phyloP scores from a whole-genome alignment of 805 yeast genomes.

The Citeromyces matritensis region DNA sequence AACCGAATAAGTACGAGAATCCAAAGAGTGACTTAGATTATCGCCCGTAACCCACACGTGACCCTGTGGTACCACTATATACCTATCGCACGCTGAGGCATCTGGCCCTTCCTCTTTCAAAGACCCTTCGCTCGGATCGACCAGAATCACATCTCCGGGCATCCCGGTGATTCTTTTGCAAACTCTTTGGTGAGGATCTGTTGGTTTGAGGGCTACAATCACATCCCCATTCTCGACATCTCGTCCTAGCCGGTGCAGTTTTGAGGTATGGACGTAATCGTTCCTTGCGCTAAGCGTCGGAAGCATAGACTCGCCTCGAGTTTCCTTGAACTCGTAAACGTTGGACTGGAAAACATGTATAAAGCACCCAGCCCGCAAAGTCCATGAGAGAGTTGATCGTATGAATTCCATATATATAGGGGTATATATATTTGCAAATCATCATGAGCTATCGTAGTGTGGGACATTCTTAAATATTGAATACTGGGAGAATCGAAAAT shows the following conservation, averaged over 20 bases:
- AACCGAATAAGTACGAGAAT: conserved; percentile 81
- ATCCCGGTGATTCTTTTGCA: conserved; percentile 91
- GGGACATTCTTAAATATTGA: background rate
- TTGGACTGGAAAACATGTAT: conserved; percentile 54
- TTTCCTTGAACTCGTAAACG: conserved; percentile 62
- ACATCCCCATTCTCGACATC: conserved; percentile 71
- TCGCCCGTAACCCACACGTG: conserved; percentile 98
- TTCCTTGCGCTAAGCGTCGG: conserved; percentile 67
- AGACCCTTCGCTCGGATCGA: conserved; percentile 63
- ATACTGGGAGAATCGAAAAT: background rate
- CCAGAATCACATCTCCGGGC: conserved; percentile 80
- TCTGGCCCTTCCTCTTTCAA: conserved; percentile 14
- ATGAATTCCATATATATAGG: conserved; percentile 1
- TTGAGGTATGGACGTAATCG: conserved; percentile 72
- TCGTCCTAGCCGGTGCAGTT: conserved; percentile 47
- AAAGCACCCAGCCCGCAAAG: conserved; percentile 44
- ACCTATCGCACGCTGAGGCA: conserved; percentile 24
- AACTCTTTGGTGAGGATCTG: conserved; percentile 71
- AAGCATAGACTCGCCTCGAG: conserved; percentile 90
- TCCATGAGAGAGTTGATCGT: conserved; percentile 24
- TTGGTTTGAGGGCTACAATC: conserved; percentile 79
- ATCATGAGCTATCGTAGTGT: background rate
- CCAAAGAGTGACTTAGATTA: conserved; percentile 73
- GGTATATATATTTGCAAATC: background rate
- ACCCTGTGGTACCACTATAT: conserved; percentile 75